Percentiles rank a stretch among this genome's conserved stretches.
These are phyloP conservation scores for Solioccasus polychromus DNA, from an alignment of 768 basidiomycete species.

Conservation along the genomic window DNA sequence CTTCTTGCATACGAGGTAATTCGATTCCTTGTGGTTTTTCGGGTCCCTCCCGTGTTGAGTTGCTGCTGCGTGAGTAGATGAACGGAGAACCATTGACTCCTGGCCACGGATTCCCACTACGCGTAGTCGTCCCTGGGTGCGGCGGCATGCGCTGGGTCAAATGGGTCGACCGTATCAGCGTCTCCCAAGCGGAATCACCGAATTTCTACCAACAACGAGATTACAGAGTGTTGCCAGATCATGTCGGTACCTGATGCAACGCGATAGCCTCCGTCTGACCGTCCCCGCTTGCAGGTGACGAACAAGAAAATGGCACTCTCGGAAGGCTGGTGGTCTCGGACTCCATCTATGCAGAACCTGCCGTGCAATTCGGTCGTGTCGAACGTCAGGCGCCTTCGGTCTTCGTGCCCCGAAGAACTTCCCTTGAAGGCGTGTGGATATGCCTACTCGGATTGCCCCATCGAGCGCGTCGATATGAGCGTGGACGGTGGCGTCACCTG, in stretches of 20 bases:
- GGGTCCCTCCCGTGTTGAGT: not conserved
- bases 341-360: slow-evolving; percentile 55
- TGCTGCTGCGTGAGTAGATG: slow-evolving; percentile 40
- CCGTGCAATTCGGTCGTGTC: slow-evolving; percentile 64
- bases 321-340: slow-evolving; percentile 46
- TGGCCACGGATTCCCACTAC: slow-evolving; percentile 64
- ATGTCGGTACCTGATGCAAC: slow-evolving; percentile 32
- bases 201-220: slow-evolving; percentile 74
- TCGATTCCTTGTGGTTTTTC: too few species aligned
- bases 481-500: slow-evolving; percentile 52
- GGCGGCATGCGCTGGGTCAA: slow-evolving; percentile 74
- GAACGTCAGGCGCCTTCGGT: slow-evolving; percentile 5
- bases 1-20: slow-evolving; percentile 60
- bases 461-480: slow-evolving; percentile 49
- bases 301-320: slow-evolving; percentile 23
- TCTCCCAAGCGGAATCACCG: slow-evolving; percentile 53
- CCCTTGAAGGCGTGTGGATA: slow-evolving; percentile 49
- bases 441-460: slow-evolving; percentile 48
- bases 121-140: slow-evolving; percentile 66
- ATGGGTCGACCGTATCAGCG: slow-evolving; percentile 62
- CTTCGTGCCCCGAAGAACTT: slow-evolving; percentile 20
- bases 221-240: slow-evolving; percentile 61
- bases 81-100: slow-evolving; percentile 56
- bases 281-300: slow-evolving; percentile 17
- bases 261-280: not conserved